A percentile compares a stretch with the other conserved stretches of the same genome.
These are phyloP conservation scores for Colletotrichum chrysophilum DNA, from an alignment of 2,329 filamentous ascomycete species.

Conservation along the genomic window DNA sequence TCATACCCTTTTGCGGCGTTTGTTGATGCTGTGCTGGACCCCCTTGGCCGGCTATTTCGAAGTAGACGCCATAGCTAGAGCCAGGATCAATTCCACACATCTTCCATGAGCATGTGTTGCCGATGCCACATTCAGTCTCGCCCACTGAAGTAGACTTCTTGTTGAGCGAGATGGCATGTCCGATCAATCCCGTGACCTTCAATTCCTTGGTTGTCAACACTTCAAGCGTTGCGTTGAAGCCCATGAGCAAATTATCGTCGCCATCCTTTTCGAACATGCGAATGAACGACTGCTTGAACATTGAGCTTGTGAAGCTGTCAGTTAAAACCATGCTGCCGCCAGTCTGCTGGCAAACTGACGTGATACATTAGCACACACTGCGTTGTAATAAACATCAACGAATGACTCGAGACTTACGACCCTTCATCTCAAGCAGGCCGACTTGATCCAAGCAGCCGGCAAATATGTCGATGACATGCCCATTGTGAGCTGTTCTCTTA, in stretches of 20 bases:
- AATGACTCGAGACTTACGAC: constrained; percentile 41
- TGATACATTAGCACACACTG: not conserved
- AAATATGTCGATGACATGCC: constrained; percentile 97
- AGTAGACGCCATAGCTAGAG: constrained; percentile 95
- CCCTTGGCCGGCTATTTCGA: constrained; percentile 94
- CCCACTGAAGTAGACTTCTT: constrained; percentile 98
- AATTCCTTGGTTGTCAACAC: constrained; percentile 97
- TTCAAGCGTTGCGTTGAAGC: constrained; percentile 95
- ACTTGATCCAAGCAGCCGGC: constrained; percentile 97
- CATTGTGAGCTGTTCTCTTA: constrained; percentile 94
- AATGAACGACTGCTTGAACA: constrained; percentile 99
- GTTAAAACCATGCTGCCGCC: constrained; percentile 98
- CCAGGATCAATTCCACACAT: constrained; percentile 98
- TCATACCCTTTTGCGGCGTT: constrained; percentile 89
- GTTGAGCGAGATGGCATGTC: constrained; percentile 94
- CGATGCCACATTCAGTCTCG: constrained; percentile 97
- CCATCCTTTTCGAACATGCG: constrained; percentile 97
- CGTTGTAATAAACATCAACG: not conserved
- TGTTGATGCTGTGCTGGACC: constrained; percentile 86
- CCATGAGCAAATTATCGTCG: constrained; percentile 95
- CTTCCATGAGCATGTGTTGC: constrained; percentile 99
- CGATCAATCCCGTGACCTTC: constrained; percentile 96
- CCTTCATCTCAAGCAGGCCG: constrained; percentile 97
- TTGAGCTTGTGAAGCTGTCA: constrained; percentile 97
- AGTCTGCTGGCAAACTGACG: constrained; percentile 80